Base-by-base conservation (phyloP, 108 stramenopile genomes). In the Fragilariopsis cylindrus region DNA sequence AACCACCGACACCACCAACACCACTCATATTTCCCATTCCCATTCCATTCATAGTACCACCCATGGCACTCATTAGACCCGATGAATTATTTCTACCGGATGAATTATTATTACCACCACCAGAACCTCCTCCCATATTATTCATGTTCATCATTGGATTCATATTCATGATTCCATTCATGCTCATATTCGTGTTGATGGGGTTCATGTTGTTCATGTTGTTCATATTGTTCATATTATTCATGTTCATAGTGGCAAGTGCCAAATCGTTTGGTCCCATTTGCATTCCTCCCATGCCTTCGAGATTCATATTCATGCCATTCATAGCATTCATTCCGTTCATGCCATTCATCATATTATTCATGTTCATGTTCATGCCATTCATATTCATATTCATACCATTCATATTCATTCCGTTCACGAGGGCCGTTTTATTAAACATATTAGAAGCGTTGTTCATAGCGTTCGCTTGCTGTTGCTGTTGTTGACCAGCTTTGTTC, bases 1-100 rank as follows among this genome's bases (percentile, higher is more conserved):
- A 12, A 9, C 7, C 39, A n/a, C 39, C 30, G 19, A 13, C 60
- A 12, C 7, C 41, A 62, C 43, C 6, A 42, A 62, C 12, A 43
- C 43, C 60, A 62, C 43, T 62, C 60, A 39, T 8, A 62, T 62
- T 62, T 62, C 60, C 60, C 30, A 62, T 62, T 40, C 60, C 60
- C 40, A 57, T 21, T 57, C 57, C 57, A 21, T 62, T 62, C 60
- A 62, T 62, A 30, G 30, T 30, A 30, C 30, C 30, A 9, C 60
- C 60, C 39, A 62, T 62, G 8, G 60, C 19, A 4, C 39, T 13
- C 30, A 62, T 62, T 43, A 62, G 7, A 21, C 60, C 60, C 40
- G 60, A 62, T 5, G 60, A 4, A 12, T 30, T 41, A 13, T 62
- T 40, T 42, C 60, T 62, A 57, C 57, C 57, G 13, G 12, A 8